A percentile compares a stretch with the other conserved stretches of the same genome.
Evolutionary conservation across 1,284 basidiomycete species (phyloP).

Genomic region (Gymnopus androsaceus): DNA sequence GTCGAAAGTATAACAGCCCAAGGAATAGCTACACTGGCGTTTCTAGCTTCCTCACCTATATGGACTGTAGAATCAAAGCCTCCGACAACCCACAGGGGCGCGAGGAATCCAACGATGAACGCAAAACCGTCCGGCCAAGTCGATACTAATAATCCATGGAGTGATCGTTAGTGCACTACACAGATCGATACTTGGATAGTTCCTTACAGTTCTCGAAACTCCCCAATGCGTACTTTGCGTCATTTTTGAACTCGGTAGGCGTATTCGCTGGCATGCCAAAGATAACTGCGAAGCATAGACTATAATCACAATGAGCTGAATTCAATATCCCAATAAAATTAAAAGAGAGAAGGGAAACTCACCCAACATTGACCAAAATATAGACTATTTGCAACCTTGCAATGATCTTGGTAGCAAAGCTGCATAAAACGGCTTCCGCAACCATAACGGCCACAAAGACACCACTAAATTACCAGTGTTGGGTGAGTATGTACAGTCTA

Average conservation of each 20-base stretch:
- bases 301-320: no score
- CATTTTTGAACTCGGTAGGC: conserved; percentile 67
- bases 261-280: conserved; percentile 76
- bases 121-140: conserved; percentile 32
- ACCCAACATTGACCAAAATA: conserved; percentile 69
- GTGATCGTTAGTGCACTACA: background rate
- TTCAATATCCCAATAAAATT: background rate
- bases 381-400: conserved; percentile 75
- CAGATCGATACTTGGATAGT: no score
- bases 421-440: conserved; percentile 55
- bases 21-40: conserved; percentile 72
- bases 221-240: conserved; percentile 66
- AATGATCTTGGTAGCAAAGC: conserved; percentile 39
- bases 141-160: conserved; percentile 14
- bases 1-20: conserved; percentile 71
- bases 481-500: background rate
- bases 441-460: conserved; percentile 59
- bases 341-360: conserved; percentile 25
- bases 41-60: conserved; percentile 77
- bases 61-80: conserved; percentile 68
- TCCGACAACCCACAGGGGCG: conserved; percentile 48
- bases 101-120: conserved; percentile 43
- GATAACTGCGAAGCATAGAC: conserved; percentile 71
- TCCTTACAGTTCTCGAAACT: conserved; percentile 48
- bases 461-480: conserved; percentile 42